A percentile compares a stretch with the other conserved stretches of the same genome.
Evolutionary conservation across 176 grass and related monocot genomes (phyloP).

Genomic region (Otatea glauca): DNA sequence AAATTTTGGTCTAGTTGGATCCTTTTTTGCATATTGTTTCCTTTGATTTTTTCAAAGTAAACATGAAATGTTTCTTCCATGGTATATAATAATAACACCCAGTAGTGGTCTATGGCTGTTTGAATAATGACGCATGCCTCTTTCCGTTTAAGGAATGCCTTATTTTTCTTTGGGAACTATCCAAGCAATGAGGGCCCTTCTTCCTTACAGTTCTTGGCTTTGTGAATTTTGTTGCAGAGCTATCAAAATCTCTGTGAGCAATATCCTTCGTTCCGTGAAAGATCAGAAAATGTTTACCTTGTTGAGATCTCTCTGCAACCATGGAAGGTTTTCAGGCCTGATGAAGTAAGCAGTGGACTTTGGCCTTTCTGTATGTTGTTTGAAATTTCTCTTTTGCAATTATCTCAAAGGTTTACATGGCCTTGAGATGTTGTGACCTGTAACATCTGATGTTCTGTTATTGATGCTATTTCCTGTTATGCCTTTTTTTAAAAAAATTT

Average conservation of each 20-base stretch:
- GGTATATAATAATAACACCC: neutral
- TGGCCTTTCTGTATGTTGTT: constrained; percentile 41
- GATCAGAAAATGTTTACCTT: constrained; percentile 97
- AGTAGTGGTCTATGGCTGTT: neutral
- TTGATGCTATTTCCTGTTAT: too few species aligned
- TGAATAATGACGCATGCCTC: neutral
- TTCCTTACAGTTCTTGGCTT: neutral
- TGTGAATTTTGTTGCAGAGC: constrained; percentile 59
- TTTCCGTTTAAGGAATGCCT: neutral
- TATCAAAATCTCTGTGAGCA: constrained; percentile 85
- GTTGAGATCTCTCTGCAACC: constrained; percentile 98
- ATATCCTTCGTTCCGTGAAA: constrained; percentile 94
- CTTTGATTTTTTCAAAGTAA: neutral
- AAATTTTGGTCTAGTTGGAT: neutral
- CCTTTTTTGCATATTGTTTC: neutral
- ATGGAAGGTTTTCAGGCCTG: constrained; percentile 98
- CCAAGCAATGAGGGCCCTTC: neutral
- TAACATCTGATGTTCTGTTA: too few species aligned
- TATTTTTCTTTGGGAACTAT: neutral
- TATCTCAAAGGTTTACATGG: too few species aligned
- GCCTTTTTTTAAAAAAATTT: too few species aligned
- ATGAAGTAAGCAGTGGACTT: constrained; percentile 69
- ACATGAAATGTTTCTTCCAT: neutral
- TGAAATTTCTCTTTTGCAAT: neutral
- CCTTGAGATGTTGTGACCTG: too few species aligned